phyloP scores from a whole-genome alignment of 169 alveolate genomes.

The Plasmodium berghei region DNA sequence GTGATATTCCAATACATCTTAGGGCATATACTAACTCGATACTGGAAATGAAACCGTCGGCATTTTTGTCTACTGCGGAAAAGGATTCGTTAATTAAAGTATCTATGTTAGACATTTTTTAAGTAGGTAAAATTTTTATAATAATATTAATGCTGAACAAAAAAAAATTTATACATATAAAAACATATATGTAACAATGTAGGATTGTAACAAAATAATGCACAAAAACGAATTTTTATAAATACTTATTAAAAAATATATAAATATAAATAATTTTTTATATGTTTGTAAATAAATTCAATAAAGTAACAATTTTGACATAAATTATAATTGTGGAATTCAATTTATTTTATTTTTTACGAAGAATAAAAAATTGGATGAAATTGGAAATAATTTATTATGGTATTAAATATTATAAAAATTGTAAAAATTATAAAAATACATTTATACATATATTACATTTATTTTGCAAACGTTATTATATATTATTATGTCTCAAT shows the following conservation, averaged over 20 bases:
- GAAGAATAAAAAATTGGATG: neutral
- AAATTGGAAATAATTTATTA: neutral
- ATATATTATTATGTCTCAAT: slow-evolving; percentile 10
- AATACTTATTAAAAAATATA: neutral
- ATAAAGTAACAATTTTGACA: neutral
- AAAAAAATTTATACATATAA: slow-evolving; percentile 8
- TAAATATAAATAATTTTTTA: neutral
- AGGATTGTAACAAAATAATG: neutral
- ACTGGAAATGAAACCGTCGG: slow-evolving; percentile 24
- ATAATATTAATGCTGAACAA: slow-evolving; percentile 8
- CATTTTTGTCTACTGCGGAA: slow-evolving; percentile 21
- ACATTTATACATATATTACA: neutral
- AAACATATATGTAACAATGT: neutral
- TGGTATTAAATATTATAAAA: slow-evolving; percentile 2
- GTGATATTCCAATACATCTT: slow-evolving; percentile 43
- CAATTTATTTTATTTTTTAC: neutral
- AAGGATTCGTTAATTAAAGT: slow-evolving; percentile 55
- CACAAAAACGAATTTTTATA: neutral
- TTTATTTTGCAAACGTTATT: slow-evolving; percentile 1
- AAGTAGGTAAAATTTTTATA: neutral
- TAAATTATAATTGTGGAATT: neutral
- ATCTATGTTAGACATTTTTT: slow-evolving; percentile 32
- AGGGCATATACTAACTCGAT: slow-evolving; percentile 54
- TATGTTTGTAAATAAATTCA: neutral
- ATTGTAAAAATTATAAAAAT: neutral